Evolutionary conservation across 2,329 filamentous ascomycete genomes (phyloP), one percentile per base, ranked within the genome.

Genomic region (Didymella arachidicola): DNA sequence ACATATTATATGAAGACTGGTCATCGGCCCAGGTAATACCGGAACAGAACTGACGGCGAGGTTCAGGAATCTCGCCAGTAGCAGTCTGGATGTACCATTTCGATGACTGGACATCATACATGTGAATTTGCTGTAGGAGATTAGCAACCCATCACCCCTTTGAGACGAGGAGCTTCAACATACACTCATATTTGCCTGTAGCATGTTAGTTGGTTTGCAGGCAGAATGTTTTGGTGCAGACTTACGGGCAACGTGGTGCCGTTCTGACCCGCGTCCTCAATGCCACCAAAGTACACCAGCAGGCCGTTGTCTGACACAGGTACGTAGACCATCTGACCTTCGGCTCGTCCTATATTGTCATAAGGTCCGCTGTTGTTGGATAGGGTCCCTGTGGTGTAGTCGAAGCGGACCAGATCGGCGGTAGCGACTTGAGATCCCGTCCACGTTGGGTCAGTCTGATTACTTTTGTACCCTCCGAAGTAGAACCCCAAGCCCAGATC

Each of bases 1-100:
- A 88, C 84, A 89, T 85, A 63, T 89, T 89, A 67, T 88, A 88
- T 7, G 84, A 87, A 14, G 85, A 86, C 53, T 81, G 78, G 64
- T 89, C 87, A 8, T 79, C 66, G 0, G 86, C 81, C 81, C 86
- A 88, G 1, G 84, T 83, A 14, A 81, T 84, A 47, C 85, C 87
- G 2, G 85, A 85, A 68, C 87, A 89, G 61, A 88, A 89, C 27
- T 84, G 81, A 26, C 85, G 79, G 11, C 87, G 79, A 58, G 81
- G 76, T 14, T 73, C 73, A 2, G 87, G 87, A 1, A 84, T 70
- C 27, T 80, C 70, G 0, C 87, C 87, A 0, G 78, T 79, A 0
- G 87, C 84, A 8, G 77, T 81, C 67, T 89, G 86, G 10, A 75
- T 80, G 59, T 87, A 88, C 86, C 86, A 89, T 68, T 82, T 82